These are phyloP conservation scores for Wickerhamiella cacticola DNA, from an alignment of 805 yeast genomes.

Conservation along the genomic window DNA sequence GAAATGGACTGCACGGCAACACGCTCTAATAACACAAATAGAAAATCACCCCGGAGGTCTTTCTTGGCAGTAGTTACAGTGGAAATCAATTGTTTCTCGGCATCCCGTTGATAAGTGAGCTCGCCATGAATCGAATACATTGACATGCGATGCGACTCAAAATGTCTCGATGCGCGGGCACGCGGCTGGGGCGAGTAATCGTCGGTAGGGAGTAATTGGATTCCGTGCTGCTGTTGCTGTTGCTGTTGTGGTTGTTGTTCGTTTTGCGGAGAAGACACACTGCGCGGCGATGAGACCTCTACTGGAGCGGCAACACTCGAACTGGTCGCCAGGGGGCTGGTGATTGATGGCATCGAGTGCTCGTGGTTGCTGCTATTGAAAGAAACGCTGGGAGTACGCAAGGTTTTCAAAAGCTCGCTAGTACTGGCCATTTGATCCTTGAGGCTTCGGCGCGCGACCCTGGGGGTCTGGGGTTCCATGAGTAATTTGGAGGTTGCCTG, in stretches of 20 bases:
- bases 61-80: constrained; percentile 17
- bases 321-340: neutral
- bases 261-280: neutral
- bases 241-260: neutral
- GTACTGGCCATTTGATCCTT: constrained; percentile 8
- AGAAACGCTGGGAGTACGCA: constrained; percentile 3
- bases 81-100: constrained; percentile 21
- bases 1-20: constrained; percentile 20
- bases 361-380: neutral
- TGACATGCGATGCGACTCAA: constrained; percentile 5
- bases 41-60: constrained; percentile 16
- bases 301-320: neutral
- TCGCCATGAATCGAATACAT: constrained; percentile 7
- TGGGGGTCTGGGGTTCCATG: constrained; percentile 10
- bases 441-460: constrained; percentile 6
- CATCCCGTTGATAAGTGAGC: constrained; percentile 18
- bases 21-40: constrained; percentile 20
- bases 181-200: neutral
- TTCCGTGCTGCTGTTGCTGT: neutral
- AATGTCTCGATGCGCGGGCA: neutral
- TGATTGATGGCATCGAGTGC: neutral
- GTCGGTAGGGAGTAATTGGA: neutral
- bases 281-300: neutral
- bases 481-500: neutral
- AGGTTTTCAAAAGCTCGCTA: neutral